Percentiles rank a stretch among this genome's conserved stretches.
phyloP scores from a whole-genome alignment of 169 alveolate genomes.

The Babesia bigemina region DNA sequence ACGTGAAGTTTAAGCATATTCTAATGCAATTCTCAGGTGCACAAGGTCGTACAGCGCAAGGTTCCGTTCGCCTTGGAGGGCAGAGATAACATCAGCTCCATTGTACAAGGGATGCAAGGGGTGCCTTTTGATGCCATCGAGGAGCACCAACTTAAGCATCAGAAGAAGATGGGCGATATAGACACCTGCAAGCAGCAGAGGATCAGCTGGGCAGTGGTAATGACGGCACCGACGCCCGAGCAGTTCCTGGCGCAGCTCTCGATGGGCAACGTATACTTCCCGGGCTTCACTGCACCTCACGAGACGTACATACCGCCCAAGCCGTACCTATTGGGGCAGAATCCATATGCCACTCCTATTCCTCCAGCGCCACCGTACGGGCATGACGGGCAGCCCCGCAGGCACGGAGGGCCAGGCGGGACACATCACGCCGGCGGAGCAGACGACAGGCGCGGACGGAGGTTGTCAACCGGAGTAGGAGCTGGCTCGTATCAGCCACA shows the following conservation, averaged over 20 bases:
- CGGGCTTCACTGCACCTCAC: slow-evolving; percentile 46
- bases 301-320: not conserved
- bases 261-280: slow-evolving; percentile 57
- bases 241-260: slow-evolving; percentile 71
- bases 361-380: not conserved
- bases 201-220: slow-evolving; percentile 83
- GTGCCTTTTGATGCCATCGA: slow-evolving; percentile 89
- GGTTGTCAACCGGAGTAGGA: slow-evolving; percentile 7
- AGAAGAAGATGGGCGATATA: slow-evolving; percentile 74
- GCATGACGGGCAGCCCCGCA: not conserved
- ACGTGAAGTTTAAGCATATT: not conserved
- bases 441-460: slow-evolving; percentile 3
- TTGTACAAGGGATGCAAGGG: slow-evolving; percentile 97
- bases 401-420: not conserved
- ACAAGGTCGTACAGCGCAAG: slow-evolving; percentile 84
- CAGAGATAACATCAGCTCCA: slow-evolving; percentile 91
- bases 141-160: slow-evolving; percentile 77
- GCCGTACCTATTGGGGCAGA: not conserved
- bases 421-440: not conserved
- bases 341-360: not conserved
- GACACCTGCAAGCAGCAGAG: slow-evolving; percentile 78
- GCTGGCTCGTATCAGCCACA: not conserved
- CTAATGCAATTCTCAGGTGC: slow-evolving; percentile 81
- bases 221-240: slow-evolving; percentile 77
- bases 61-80: slow-evolving; percentile 97